Conservation (phyloP, 2,329 filamentous ascomycete species). For the Thielaviopsis euricoi region DNA sequence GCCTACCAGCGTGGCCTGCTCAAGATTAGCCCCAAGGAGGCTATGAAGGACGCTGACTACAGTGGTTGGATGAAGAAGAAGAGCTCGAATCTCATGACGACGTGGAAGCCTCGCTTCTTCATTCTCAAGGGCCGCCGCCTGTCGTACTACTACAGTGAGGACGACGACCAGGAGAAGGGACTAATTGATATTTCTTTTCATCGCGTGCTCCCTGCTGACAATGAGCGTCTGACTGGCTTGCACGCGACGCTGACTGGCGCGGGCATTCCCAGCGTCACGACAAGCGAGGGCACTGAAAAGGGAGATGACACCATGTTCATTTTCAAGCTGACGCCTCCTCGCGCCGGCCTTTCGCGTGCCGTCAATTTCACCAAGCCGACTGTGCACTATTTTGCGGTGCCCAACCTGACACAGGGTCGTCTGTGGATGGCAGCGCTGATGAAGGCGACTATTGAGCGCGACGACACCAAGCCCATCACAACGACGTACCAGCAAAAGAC, state of each 20-base stretch:
- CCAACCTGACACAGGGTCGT: slow-evolving; percentile 72
- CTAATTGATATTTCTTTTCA: slow-evolving; percentile 97
- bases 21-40: slow-evolving; percentile 66
- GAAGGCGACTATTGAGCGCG: slow-evolving; percentile 96
- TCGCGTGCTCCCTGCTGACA: slow-evolving; percentile 85
- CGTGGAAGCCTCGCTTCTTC: slow-evolving; percentile 95
- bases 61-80: slow-evolving; percentile 99
- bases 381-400: slow-evolving; percentile 93
- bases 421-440: slow-evolving; percentile 97
- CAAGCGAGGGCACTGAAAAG: slow-evolving; percentile 22
- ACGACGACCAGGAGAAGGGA: slow-evolving; percentile 82
- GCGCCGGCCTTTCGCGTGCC: slow-evolving; percentile 69
- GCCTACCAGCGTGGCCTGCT: slow-evolving; percentile 78
- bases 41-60: slow-evolving; percentile 77
- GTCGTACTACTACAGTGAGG: slow-evolving; percentile 91
- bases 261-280: slow-evolving; percentile 38
- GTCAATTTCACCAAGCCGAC: slow-evolving; percentile 97
- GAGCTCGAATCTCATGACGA: slow-evolving; percentile 87
- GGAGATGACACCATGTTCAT: slow-evolving; percentile 73
- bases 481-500: slow-evolving; percentile 96
- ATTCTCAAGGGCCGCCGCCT: slow-evolving; percentile 79
- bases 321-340: slow-evolving; percentile 91
- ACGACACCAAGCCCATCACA: slow-evolving; percentile 61
- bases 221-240: slow-evolving; percentile 75
- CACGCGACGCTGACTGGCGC: slow-evolving; percentile 86